These are phyloP conservation scores for Suillus spraguei DNA, from an alignment of 768 basidiomycete genomes.

Conservation along the genomic window DNA sequence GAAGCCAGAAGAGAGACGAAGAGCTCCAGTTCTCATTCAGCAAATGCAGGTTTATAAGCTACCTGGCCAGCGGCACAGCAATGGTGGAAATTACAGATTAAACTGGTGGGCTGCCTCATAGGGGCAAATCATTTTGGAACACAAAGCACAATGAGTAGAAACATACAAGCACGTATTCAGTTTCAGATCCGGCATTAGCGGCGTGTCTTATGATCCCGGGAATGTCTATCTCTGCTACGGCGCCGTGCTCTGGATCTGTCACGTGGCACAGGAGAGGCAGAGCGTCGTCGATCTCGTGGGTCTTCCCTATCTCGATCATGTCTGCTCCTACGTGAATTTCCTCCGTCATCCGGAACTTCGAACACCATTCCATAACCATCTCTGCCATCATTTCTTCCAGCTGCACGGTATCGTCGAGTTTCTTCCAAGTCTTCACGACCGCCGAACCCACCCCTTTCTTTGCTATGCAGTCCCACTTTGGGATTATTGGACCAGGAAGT, in stretches of 20 bases:
- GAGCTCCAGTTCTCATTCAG: constrained; percentile 16
- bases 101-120: neutral
- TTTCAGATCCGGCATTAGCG: constrained; percentile 24
- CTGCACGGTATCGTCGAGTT: constrained; percentile 64
- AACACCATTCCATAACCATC: constrained; percentile 79
- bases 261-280: constrained; percentile 25
- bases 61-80: neutral
- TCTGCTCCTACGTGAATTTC: constrained; percentile 44
- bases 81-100: neutral
- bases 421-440: constrained; percentile 77
- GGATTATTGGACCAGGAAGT: constrained; percentile 81
- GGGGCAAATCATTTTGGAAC: constrained; percentile 6
- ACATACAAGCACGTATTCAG: constrained; percentile 25
- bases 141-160: constrained; percentile 10
- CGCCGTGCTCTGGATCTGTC: constrained; percentile 25
- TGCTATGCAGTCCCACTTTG: constrained; percentile 45
- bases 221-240: constrained; percentile 39
- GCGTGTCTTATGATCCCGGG: constrained; percentile 37
- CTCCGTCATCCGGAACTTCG: constrained; percentile 56
- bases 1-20: constrained; percentile 11
- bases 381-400: constrained; percentile 32
- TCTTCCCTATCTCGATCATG: constrained; percentile 45
- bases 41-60: neutral
- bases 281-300: constrained; percentile 26
- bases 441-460: constrained; percentile 52